Evolutionary conservation across 106 monocot species (phyloP).

Genomic region (Ottelia alismoides): DNA sequence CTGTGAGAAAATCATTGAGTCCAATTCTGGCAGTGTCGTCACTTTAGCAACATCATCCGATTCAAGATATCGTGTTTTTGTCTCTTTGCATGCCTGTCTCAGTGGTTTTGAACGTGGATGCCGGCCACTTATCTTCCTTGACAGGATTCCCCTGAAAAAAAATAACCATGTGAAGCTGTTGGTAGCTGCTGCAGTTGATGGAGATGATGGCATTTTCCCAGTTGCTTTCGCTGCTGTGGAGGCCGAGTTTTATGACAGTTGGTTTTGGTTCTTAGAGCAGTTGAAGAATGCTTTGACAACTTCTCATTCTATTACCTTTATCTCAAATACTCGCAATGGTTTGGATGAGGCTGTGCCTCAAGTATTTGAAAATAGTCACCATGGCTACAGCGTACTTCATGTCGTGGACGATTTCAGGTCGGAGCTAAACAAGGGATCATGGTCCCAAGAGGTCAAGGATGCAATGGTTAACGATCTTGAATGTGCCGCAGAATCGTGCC

Average conservation of each 20-base stretch:
- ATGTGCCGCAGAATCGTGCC: slow-evolving; percentile 62
- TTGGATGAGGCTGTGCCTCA: slow-evolving; percentile 68
- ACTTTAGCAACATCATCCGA: slow-evolving; percentile 42
- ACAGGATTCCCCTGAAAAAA: slow-evolving; percentile 63
- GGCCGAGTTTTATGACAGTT: slow-evolving; percentile 69
- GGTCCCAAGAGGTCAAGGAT: slow-evolving; percentile 52
- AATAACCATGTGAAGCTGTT: slow-evolving; percentile 63
- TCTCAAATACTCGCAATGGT: slow-evolving; percentile 56
- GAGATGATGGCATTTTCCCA: slow-evolving; percentile 70
- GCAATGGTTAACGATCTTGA: slow-evolving; percentile 55
- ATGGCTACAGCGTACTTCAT: slow-evolving; percentile 53
- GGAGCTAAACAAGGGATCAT: slow-evolving; percentile 60
- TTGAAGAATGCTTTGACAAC: slow-evolving; percentile 48
- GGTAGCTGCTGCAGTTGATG: slow-evolving; percentile 63
- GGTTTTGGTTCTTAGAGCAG: slow-evolving; percentile 82
- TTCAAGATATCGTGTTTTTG: slow-evolving; percentile 61
- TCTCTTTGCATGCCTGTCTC: slow-evolving; percentile 81
- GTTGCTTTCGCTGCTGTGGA: slow-evolving; percentile 83
- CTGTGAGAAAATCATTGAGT: slow-evolving; percentile 57
- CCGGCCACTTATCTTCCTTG: slow-evolving; percentile 74
- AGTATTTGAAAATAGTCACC: slow-evolving; percentile 57
- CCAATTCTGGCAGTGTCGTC: slow-evolving; percentile 78
- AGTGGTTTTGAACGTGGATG: slow-evolving; percentile 83
- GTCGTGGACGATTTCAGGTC: slow-evolving; percentile 67
- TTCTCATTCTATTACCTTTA: slow-evolving; percentile 54